Evolutionary conservation across 2,329 filamentous ascomycete genomes (phyloP), one percentile per base, ranked within the genome.

Genomic region (Dothistroma pini): DNA sequence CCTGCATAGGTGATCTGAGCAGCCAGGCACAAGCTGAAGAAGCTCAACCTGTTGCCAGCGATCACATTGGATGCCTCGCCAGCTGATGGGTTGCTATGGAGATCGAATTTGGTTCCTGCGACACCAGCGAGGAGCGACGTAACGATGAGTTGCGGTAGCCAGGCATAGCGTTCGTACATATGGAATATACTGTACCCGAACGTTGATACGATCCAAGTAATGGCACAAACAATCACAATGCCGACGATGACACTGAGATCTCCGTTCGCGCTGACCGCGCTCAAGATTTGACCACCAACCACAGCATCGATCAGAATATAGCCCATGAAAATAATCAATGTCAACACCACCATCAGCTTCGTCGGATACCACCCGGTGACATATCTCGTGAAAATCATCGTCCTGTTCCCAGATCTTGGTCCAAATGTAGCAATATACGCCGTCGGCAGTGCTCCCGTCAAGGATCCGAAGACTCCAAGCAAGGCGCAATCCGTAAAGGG

Each of bases 111-210:
- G 1, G 81, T 79, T 0, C 84, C 84, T 1, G 86, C 85, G 1
- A 83, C 81, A 2, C 86, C 87, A 44, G 84, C 83, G 0, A 89
- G 76, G 34, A 89, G 82, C 59, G 83, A 83, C 4, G 88, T 73
- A 4, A 87, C 82, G 4, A 87, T 76, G 0, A 87, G 69, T 67
- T 87, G 85, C 0, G 86, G 86, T 0, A 89, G 75, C 80, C 86
- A 89, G 1, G 86, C 85, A 69, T 83, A 88, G 71, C 86, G 81
- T 75, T 89, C 86, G 71, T 89, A 90, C 57, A 82, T 79, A 69
- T 90, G 87, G 71, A 90, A 89, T 50, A 86, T 76, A 57, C 80
- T 81, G 70, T 89, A 89, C 0, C 87, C 88, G 70, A 89, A 89
- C 0, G 84, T 86, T 0, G 86, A 86, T 48, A 90, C 81, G 1